Conservation (phyloP, 2,329 filamentous ascomycete species). For the Colletotrichum sp. region DNA sequence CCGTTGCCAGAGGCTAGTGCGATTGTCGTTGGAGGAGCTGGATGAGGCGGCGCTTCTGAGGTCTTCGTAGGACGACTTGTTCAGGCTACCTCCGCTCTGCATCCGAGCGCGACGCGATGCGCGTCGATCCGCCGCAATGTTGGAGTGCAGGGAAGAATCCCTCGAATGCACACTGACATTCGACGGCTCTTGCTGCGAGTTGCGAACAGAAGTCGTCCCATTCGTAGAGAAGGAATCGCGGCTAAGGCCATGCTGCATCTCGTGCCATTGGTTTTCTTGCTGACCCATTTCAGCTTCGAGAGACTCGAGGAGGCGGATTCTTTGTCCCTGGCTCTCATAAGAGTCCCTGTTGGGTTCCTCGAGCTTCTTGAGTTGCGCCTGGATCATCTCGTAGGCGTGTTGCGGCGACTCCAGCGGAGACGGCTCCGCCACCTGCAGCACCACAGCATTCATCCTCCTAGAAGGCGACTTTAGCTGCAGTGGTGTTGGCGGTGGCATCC, state of each 20-base stretch:
- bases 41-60: conserved; percentile 30
- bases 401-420: conserved; percentile 59
- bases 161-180: conserved; percentile 18
- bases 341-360: conserved; percentile 44
- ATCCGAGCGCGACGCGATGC: conserved; percentile 42
- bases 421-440: conserved; percentile 52
- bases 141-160: conserved; percentile 24
- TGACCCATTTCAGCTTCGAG: conserved; percentile 67
- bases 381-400: conserved; percentile 53
- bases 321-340: conserved; percentile 42
- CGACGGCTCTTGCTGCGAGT: conserved; percentile 30
- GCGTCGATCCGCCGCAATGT: conserved; percentile 40
- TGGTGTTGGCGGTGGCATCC: conserved; percentile 61
- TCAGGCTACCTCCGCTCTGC: conserved; percentile 30
- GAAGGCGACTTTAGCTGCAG: conserved; percentile 50
- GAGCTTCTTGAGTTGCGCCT: conserved; percentile 55
- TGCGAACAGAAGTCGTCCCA: conserved; percentile 33
- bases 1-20: conserved; percentile 47
- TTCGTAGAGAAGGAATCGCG: conserved; percentile 57
- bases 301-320: conserved; percentile 58
- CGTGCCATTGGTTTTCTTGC: conserved; percentile 65
- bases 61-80: conserved; percentile 29
- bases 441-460: conserved; percentile 41
- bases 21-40: conserved; percentile 32
- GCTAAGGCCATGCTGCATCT: conserved; percentile 57